phyloP scores from a whole-genome alignment of 257 asterid species.

The Sherardia arvensis region DNA sequence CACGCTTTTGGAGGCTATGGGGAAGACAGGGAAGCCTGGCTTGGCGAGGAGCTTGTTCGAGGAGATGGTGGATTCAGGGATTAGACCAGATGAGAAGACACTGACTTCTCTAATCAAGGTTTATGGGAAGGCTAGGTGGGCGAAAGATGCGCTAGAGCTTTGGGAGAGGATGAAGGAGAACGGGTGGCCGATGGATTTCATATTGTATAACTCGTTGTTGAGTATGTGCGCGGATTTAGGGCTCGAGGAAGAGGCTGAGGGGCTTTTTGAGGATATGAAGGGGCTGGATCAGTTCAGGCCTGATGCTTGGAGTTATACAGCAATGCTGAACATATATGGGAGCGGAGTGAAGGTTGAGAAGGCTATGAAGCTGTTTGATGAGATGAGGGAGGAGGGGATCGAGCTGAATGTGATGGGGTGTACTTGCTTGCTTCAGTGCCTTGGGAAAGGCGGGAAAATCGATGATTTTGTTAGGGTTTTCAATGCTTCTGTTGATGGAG shows the following conservation, averaged over 20 bases:
- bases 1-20: constrained; percentile 78
- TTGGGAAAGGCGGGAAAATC: constrained; percentile 63
- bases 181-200: constrained; percentile 87
- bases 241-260: constrained; percentile 75
- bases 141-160: constrained; percentile 65
- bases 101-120: constrained; percentile 78
- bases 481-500: constrained; percentile 34
- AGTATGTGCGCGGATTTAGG: constrained; percentile 99
- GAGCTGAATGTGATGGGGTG: constrained; percentile 86
- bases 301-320: constrained; percentile 82
- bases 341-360: constrained; percentile 70
- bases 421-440: constrained; percentile 81
- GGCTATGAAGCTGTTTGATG: constrained; percentile 73
- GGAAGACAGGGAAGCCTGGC: constrained; percentile 86
- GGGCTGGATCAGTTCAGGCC: constrained; percentile 44
- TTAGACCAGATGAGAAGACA: constrained; percentile 68
- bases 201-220: constrained; percentile 69
- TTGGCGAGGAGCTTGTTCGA: constrained; percentile 76
- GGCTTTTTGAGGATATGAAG: constrained; percentile 69
- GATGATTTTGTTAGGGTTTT: constrained; percentile 71
- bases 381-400: constrained; percentile 46
- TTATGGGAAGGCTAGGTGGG: constrained; percentile 95
- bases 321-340: constrained; percentile 84
- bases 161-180: constrained; percentile 82
- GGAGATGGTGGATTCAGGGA: constrained; percentile 79